Percentiles rank a stretch among this genome's conserved stretches.
These are phyloP conservation scores for Podospora pseudopauciseta DNA, from an alignment of 495 filamentous ascomycete genomes.

Conservation along the genomic window DNA sequence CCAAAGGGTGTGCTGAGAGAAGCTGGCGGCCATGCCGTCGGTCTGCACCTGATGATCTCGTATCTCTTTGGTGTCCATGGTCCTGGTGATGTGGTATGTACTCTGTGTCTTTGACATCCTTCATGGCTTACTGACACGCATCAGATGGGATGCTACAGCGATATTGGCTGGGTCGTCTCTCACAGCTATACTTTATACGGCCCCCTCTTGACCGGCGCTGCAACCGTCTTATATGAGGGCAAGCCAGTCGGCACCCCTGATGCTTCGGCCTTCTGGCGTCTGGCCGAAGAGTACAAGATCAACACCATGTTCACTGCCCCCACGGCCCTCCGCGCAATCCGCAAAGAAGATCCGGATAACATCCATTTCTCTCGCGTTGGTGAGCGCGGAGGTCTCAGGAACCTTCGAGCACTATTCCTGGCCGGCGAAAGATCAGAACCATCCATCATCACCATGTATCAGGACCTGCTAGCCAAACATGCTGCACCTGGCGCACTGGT, in stretches of 20 bases:
- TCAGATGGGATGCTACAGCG: slow-evolving; percentile 45
- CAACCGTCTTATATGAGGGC: slow-evolving; percentile 86
- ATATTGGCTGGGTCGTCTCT: slow-evolving; percentile 83
- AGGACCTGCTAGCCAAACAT: slow-evolving; percentile 62
- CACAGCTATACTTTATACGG: slow-evolving; percentile 85
- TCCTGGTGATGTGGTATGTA: slow-evolving; percentile 64
- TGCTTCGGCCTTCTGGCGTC: slow-evolving; percentile 81
- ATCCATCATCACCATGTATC: slow-evolving; percentile 75
- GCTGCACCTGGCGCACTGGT: slow-evolving; percentile 62
- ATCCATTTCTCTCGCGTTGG: slow-evolving; percentile 58
- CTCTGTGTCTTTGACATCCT: slow-evolving; percentile 2
- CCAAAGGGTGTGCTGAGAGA: slow-evolving; percentile 86
- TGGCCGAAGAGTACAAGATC: slow-evolving; percentile 79
- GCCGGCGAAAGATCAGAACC: slow-evolving; percentile 90
- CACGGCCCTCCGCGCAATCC: slow-evolving; percentile 80
- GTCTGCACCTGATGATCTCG: slow-evolving; percentile 70
- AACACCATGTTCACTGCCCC: slow-evolving; percentile 83
- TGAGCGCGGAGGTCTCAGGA: slow-evolving; percentile 60
- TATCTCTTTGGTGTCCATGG: slow-evolving; percentile 77
- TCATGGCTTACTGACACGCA: neutral
- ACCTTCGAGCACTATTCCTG: slow-evolving; percentile 71
- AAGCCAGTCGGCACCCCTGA: slow-evolving; percentile 90
- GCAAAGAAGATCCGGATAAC: slow-evolving; percentile 77
- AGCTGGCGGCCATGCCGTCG: slow-evolving; percentile 84
- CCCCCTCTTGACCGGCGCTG: slow-evolving; percentile 70